Evolutionary conservation across 768 basidiomycete genomes (phyloP).

Genomic region (Mycena indigotica): DNA sequence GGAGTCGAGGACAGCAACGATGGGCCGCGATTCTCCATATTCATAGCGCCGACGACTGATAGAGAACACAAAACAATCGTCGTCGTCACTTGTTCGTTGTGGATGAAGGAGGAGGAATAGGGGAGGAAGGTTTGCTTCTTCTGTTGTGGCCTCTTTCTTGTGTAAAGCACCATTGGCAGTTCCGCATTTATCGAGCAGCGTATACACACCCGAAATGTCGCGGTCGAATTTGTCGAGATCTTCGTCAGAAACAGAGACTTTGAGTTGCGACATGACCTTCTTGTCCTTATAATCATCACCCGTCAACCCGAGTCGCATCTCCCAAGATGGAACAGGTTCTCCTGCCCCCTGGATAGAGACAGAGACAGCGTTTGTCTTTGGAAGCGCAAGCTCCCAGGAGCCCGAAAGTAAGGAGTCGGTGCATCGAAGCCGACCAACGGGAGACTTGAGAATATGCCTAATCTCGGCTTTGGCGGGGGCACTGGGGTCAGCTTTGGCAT

Average conservation of each 20-base stretch:
- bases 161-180: constrained; percentile 86
- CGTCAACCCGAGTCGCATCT: constrained; percentile 73
- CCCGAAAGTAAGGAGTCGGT: constrained; percentile 62
- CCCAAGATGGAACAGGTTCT: constrained; percentile 82
- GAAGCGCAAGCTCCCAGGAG: constrained; percentile 80
- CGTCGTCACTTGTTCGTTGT: constrained; percentile 70
- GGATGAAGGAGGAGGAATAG: constrained; percentile 88
- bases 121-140: constrained; percentile 57
- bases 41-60: constrained; percentile 76
- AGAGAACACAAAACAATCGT: constrained; percentile 87
- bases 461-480: constrained; percentile 82
- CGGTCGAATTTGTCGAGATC: constrained; percentile 62
- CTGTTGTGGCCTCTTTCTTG: constrained; percentile 49
- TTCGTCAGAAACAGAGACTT: constrained; percentile 58
- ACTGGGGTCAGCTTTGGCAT: constrained; percentile 62
- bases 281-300: constrained; percentile 67
- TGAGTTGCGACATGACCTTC: constrained; percentile 65
- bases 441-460: constrained; percentile 68
- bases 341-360: constrained; percentile 67
- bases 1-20: constrained; percentile 71
- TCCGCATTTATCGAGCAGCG: constrained; percentile 82
- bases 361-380: constrained; percentile 53
- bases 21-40: constrained; percentile 77
- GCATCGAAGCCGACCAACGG: constrained; percentile 76
- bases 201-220: constrained; percentile 79